Evolutionary conservation across 768 basidiomycete species (phyloP), one percentile per base, ranked within the genome.

Genomic region (Boletus sp.): DNA sequence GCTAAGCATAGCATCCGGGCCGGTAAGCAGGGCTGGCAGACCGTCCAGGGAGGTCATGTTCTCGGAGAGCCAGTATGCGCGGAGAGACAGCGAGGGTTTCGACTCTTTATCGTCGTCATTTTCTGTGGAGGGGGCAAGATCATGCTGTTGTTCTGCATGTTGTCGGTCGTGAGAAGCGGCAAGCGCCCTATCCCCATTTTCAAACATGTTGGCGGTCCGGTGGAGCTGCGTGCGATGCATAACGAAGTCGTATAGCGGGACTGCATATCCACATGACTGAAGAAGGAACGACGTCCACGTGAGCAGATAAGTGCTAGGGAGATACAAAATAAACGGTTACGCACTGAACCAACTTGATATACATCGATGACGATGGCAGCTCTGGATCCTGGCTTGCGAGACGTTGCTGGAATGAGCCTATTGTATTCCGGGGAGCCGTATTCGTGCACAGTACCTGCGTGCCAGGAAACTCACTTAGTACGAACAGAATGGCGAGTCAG

Each of bases 231-330:
- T 80, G 33, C 87, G 84, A 52, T 86, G 81, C 29, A 75, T 73
- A 52, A 78, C 73, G 69, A 84, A 89, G 44, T 78, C 75, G 66
- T 82, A 87, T 58, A 81, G 75, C 5, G 87, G 87, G 28, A 89
- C 82, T 5, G 78, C 78, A 58, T 75, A 88, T 18, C 87, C 86
- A 59, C 87, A 90, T 1, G 86, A 86, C 87, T 89, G 64, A n/a
- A 32, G 20, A 28, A 36, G 30, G n/a, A 7, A 30, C 7, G 7
- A n/a, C 11, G 29, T 32, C 24, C 15, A 2, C 5, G 12, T 20
- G 15, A 46, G 14, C 4, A 2, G 12, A 18, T 50, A 17, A 52
- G 41, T 17, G 9, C n/a, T n/a, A 6, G 7, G n/a, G 4, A n/a
- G 2, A 15, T 39, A 10, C 17, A 15, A 10, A 24, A 28, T 9